Conservation (phyloP, 495 filamentous ascomycete genomes). For the Penicillium dipodomyicola region DNA sequence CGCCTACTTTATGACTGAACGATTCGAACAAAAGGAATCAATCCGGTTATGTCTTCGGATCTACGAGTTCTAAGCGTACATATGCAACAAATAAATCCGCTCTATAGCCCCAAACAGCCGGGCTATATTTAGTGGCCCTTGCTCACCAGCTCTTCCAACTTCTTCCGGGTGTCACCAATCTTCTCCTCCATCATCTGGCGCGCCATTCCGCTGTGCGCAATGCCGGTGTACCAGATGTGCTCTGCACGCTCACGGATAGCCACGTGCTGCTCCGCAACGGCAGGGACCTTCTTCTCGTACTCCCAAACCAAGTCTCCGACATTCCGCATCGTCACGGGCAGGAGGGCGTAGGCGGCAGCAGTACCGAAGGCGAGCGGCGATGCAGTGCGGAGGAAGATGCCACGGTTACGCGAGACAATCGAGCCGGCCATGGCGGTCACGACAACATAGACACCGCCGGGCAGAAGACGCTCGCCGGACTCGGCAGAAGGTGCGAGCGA, state of each 20-base stretch:
- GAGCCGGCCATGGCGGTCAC: slow-evolving; percentile 89
- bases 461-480: slow-evolving; percentile 78
- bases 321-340: slow-evolving; percentile 81
- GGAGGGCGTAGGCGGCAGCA: slow-evolving; percentile 67
- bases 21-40: slow-evolving; percentile 27
- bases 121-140: slow-evolving; percentile 62
- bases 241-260: slow-evolving; percentile 61
- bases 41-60: slow-evolving; percentile 35
- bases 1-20: neutral
- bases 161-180: slow-evolving; percentile 67
- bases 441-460: slow-evolving; percentile 83
- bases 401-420: slow-evolving; percentile 82
- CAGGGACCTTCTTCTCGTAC: slow-evolving; percentile 84
- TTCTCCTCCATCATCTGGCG: slow-evolving; percentile 73
- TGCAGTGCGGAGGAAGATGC: slow-evolving; percentile 69
- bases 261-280: slow-evolving; percentile 73
- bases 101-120: slow-evolving; percentile 14
- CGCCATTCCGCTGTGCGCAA: slow-evolving; percentile 67
- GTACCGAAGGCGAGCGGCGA: slow-evolving; percentile 71
- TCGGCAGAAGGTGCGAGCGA: slow-evolving; percentile 80
- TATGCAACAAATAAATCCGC: slow-evolving; percentile 29
- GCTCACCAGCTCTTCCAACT: slow-evolving; percentile 81
- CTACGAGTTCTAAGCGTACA: slow-evolving; percentile 36
- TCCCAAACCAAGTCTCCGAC: slow-evolving; percentile 78
- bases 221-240: slow-evolving; percentile 65